Evolutionary conservation across 2,329 filamentous ascomycete genomes (phyloP).

Genomic region (Dryadomyces quercivorus): DNA sequence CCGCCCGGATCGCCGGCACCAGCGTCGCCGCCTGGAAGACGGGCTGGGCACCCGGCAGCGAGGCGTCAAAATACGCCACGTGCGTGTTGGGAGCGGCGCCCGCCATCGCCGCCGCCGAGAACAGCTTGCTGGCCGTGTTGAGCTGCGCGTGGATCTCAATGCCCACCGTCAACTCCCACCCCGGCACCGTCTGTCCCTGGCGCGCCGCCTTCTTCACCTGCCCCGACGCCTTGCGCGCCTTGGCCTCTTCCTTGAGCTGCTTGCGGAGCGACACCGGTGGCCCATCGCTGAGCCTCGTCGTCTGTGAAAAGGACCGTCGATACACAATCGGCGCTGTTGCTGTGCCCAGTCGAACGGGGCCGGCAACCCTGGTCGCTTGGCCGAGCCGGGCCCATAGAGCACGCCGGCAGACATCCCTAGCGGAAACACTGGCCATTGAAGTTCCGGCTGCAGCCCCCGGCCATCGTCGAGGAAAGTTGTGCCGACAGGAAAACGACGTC

Average conservation of each 20-base stretch:
- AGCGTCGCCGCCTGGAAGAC: slow-evolving; percentile 72
- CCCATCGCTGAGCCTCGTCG: background rate
- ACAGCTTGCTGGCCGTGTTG: slow-evolving; percentile 80
- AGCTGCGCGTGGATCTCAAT: slow-evolving; percentile 97
- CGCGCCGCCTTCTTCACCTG: slow-evolving; percentile 32
- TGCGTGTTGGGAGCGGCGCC: slow-evolving; percentile 66
- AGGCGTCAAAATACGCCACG: slow-evolving; percentile 77
- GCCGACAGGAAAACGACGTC: no score
- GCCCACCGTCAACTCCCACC: slow-evolving; percentile 90
- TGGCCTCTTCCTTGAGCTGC: slow-evolving; percentile 56
- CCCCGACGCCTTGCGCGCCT: slow-evolving; percentile 30
- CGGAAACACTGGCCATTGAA: slow-evolving; percentile 1
- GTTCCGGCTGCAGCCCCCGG: background rate
- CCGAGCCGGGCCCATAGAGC: background rate
- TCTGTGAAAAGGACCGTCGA: background rate
- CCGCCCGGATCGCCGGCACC: slow-evolving; percentile 81
- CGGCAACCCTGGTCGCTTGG: no score
- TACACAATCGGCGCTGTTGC: background rate
- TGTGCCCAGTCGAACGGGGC: no score
- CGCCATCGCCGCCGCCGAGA: slow-evolving; percentile 56
- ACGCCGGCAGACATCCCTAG: background rate
- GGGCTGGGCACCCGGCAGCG: slow-evolving; percentile 82
- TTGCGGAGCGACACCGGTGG: slow-evolving; percentile 48
- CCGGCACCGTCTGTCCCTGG: slow-evolving; percentile 38
- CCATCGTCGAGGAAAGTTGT: background rate